Base-by-base conservation (phyloP, 106 monocot genomes). In the Xerophyta viscosa region DNA sequence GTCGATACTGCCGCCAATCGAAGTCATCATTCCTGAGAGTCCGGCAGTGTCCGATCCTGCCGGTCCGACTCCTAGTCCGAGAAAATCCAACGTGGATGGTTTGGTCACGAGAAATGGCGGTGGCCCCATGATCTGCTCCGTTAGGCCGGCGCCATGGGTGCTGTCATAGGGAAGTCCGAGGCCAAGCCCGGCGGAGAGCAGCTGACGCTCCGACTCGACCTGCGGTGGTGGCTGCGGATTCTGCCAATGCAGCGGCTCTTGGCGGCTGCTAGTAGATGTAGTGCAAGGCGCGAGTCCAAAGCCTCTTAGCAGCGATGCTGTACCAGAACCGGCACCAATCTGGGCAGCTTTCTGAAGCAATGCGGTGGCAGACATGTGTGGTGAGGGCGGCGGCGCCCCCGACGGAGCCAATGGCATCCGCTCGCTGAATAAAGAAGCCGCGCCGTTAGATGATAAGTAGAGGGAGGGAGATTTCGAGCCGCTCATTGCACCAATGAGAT, bases 41-140 rank as follows among this genome's bases (percentile, higher is more conserved):
- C 80, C 83, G 17, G 79, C 67, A 11, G 46, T 61, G 21, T 62
- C 42, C 2, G 71, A 51, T 1, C 61, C 68, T 0, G 63, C 52
- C 2, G 52, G 66, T 5, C 78, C 81, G 56, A 78, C 76, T 15
- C 83, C 87, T 23, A 92, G 42, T 0, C 92, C 92, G 2, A 92
- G 63, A 10, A 92, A 83, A 41, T 92, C 92, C 69, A 87, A 46
- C 1, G 96, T 96, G 0, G 96, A 72, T 15, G 88, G 87, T 43
- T 80, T 83, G 0, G 66, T 26, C 37, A 63, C 79, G 24, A 71
- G 73, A 20, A 73, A 56, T 7, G 74, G 9, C 2, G 83, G 62
- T 14, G 51, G 45, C 5, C 76, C 73, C 69, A 73, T 68, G 66
- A 77, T 67, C 54, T 78, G 12, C 4, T 64, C 62, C 3, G 78